Conservation (phyloP, 306 rosid species). For the Vigna mungo region DNA sequence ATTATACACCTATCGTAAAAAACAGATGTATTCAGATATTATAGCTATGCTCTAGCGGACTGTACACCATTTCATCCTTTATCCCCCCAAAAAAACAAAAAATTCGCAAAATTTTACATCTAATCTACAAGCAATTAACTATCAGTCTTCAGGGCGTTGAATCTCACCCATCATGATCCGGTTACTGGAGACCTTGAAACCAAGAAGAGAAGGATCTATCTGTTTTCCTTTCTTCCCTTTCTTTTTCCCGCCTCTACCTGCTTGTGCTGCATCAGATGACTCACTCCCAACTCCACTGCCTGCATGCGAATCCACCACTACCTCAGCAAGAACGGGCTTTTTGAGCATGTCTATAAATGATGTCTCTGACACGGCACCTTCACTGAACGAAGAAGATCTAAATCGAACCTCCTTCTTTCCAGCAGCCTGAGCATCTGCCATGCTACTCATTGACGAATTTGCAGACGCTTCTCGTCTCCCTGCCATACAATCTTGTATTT, state of each 20-base stretch:
- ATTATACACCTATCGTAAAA: constrained; percentile 38
- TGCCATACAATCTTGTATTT: constrained; percentile 25
- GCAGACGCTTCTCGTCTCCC: constrained; percentile 53
- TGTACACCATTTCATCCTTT: constrained; percentile 49
- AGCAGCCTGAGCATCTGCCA: constrained; percentile 55
- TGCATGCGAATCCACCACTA: constrained; percentile 57
- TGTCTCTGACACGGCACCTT: constrained; percentile 66
- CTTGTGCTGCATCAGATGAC: constrained; percentile 58
- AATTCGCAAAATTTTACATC: constrained; percentile 30
- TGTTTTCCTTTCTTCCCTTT: constrained; percentile 84
- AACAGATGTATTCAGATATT: constrained; percentile 36
- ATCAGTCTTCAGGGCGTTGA: constrained; percentile 69
- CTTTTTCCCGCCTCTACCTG: constrained; percentile 67
- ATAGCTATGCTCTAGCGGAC: constrained; percentile 50
- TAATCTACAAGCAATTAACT: constrained; percentile 43
- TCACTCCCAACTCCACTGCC: constrained; percentile 49
- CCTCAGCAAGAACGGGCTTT: constrained; percentile 60
- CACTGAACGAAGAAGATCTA: constrained; percentile 64
- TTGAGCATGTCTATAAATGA: constrained; percentile 78
- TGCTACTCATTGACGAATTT: constrained; percentile 42
- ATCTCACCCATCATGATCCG: constrained; percentile 84
- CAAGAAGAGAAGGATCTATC: constrained; percentile 80
- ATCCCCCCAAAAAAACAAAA: background rate
- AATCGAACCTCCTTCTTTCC: constrained; percentile 59
- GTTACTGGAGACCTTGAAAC: constrained; percentile 77